Percentiles rank a stretch among this genome's conserved stretches.
Evolutionary conservation across 2,329 filamentous ascomycete species (phyloP).

Genomic region (Penicillium brevicompactum): DNA sequence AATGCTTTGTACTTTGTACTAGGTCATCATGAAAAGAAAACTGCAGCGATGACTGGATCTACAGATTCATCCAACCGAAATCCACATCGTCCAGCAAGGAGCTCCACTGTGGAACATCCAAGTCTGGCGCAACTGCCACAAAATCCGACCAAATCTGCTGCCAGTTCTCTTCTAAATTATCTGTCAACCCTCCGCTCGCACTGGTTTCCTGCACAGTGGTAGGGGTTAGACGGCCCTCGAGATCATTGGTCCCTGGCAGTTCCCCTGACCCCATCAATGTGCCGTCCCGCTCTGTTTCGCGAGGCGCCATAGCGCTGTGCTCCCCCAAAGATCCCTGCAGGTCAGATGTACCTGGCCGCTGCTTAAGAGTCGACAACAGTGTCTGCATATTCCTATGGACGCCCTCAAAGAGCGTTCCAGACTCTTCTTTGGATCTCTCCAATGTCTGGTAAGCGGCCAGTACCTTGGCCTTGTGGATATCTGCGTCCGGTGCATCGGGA

Average conservation of each 20-base stretch:
- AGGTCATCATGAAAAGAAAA: too few relatives aligned
- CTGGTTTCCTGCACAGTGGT: background rate
- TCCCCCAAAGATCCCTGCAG: background rate
- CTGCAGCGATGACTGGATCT: background rate
- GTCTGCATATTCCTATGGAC: constrained; percentile 21
- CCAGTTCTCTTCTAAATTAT: constrained; percentile 15
- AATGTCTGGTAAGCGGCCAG: constrained; percentile 16
- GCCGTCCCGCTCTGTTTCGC: background rate
- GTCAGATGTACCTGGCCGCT: constrained; percentile 1
- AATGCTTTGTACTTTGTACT: too few relatives aligned
- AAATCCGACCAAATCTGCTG: constrained; percentile 20
- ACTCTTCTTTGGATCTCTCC: constrained; percentile 19
- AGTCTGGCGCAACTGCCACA: constrained; percentile 19
- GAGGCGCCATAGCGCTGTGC: background rate
- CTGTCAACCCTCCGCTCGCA: background rate
- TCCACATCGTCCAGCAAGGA: constrained; percentile 21
- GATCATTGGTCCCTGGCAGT: background rate
- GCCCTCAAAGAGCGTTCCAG: constrained; percentile 15
- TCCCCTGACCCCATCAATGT: background rate
- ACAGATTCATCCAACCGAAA: constrained; percentile 4
- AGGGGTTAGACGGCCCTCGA: background rate
- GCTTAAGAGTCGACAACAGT: constrained; percentile 18
- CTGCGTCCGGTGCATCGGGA: constrained; percentile 16
- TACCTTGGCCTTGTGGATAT: constrained; percentile 16
- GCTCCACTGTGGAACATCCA: constrained; percentile 23